phyloP scores from a whole-genome alignment of 306 rosid species.

The Delonix regia region DNA sequence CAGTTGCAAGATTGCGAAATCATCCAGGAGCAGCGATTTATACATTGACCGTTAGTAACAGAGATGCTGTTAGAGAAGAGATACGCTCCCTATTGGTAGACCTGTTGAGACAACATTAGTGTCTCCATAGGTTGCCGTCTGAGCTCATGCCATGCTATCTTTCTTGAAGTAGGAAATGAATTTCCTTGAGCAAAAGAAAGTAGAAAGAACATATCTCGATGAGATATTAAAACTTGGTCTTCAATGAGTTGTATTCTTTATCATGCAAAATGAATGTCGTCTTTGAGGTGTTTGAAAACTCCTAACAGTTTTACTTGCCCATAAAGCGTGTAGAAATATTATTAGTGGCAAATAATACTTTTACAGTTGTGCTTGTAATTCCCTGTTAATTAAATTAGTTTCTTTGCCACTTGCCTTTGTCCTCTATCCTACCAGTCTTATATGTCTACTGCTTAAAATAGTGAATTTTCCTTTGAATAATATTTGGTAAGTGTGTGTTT shows the following conservation, averaged over 20 bases:
- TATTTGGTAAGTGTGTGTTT: neutral
- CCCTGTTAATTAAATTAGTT: neutral
- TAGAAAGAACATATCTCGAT: neutral
- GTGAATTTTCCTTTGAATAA: neutral
- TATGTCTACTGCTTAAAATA: neutral
- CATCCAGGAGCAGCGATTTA: slow-evolving; percentile 64
- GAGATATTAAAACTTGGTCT: neutral
- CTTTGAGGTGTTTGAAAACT: slow-evolving; percentile 11
- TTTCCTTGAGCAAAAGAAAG: neutral
- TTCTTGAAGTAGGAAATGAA: slow-evolving; percentile 1
- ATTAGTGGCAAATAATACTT: neutral
- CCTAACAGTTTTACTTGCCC: neutral
- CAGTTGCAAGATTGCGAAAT: slow-evolving; percentile 84
- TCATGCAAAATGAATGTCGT: slow-evolving; percentile 5
- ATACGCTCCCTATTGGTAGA: slow-evolving; percentile 55
- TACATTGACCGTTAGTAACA: slow-evolving; percentile 62
- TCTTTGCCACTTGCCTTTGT: neutral
- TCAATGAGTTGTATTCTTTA: neutral
- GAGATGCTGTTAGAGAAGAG: slow-evolving; percentile 65
- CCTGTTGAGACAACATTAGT: slow-evolving; percentile 46
- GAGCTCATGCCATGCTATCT: slow-evolving; percentile 24
- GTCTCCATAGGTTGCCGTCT: slow-evolving; percentile 29
- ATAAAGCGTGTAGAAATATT: neutral
- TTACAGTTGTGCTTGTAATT: neutral
- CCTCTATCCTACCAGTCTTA: neutral